Percentiles rank a stretch among this genome's conserved stretches.
Conservation (phyloP, 768 basidiomycete species). For the Lentinula sp. region DNA sequence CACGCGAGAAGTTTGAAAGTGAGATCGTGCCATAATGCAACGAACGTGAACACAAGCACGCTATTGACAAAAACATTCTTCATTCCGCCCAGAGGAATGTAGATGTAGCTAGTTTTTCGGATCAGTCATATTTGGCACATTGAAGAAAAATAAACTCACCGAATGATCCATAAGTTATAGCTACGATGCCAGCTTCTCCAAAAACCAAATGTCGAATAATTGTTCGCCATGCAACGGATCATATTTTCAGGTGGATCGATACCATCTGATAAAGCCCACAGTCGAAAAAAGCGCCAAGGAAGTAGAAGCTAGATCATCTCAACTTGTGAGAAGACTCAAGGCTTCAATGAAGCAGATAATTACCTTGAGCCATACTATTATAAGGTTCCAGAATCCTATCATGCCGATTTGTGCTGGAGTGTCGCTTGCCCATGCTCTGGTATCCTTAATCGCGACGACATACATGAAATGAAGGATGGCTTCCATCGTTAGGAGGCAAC, state of each 20-base stretch:
- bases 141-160: conserved; percentile 36
- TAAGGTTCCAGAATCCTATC: conserved; percentile 96
- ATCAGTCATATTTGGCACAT: conserved; percentile 1
- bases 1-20: conserved; percentile 83
- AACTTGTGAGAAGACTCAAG: not conserved
- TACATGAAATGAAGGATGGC: conserved; percentile 91
- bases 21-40: conserved; percentile 93
- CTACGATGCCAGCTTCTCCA: conserved; percentile 97
- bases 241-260: conserved; percentile 97
- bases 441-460: conserved; percentile 92
- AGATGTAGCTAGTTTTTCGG: conserved; percentile 67
- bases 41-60: conserved; percentile 86
- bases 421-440: conserved; percentile 73
- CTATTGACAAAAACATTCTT: conserved; percentile 52
- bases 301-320: conserved; percentile 61
- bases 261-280: conserved; percentile 86
- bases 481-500: conserved; percentile 82
- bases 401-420: conserved; percentile 78
- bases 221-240: conserved; percentile 98
- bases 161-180: conserved; percentile 92
- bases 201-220: conserved; percentile 89
- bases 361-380: conserved; percentile 96
- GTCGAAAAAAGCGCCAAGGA: conserved; percentile 94
- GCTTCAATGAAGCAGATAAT: not conserved
- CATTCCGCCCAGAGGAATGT: conserved; percentile 84